phyloP scores from a whole-genome alignment of 225 moss, liverwort and hornwort genomes.

The Neckera pumila region DNA sequence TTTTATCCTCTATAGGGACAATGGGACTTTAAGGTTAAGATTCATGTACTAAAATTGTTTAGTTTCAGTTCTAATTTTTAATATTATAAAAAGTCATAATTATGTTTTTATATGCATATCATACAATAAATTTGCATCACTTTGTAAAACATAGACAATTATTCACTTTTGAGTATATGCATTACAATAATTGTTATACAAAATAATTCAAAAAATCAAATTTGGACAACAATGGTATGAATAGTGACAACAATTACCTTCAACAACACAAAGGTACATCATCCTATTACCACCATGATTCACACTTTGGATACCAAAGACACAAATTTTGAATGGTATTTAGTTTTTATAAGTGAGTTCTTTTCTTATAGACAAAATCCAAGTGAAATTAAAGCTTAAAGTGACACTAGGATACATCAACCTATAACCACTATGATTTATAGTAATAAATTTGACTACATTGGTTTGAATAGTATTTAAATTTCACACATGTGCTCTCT shows the following conservation, averaged over 20 bases:
- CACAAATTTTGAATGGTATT: neutral
- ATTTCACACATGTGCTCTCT: neutral
- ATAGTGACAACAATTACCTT: neutral
- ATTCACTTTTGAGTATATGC: neutral
- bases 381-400: neutral
- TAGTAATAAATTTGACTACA: neutral
- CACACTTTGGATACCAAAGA: neutral
- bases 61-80: neutral
- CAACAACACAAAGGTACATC: neutral
- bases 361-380: neutral
- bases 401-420: neutral
- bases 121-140: neutral
- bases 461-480: neutral
- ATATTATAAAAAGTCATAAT: neutral
- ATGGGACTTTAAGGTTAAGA: neutral
- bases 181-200: neutral
- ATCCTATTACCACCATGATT: neutral
- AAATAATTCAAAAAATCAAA: neutral
- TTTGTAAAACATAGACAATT: neutral
- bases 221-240: neutral
- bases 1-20: rapidly evolving
- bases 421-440: neutral
- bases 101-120: no score
- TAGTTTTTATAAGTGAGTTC: neutral
- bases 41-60: neutral